Percentiles rank a stretch among this genome's conserved stretches.
These are phyloP conservation scores for Solanum verrucosum DNA, from an alignment of 257 asterid species.

Conservation along the genomic window DNA sequence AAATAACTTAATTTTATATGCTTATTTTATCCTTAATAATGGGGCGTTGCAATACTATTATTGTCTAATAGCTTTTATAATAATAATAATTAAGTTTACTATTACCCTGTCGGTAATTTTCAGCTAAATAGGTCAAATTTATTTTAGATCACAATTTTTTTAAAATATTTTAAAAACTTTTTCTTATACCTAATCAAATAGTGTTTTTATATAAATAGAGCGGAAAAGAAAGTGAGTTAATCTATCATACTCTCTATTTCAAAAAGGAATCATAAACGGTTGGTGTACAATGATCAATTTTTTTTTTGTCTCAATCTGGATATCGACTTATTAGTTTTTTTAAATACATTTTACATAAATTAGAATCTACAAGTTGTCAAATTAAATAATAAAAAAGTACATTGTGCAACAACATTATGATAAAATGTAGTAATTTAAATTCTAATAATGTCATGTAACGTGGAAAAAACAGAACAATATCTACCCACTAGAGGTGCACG, in stretches of 20 bases:
- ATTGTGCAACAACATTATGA: background rate
- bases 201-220: too few relatives aligned
- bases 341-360: background rate
- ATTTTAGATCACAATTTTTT: background rate
- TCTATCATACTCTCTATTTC: background rate
- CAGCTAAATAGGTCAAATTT: background rate
- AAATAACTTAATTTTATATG: background rate
- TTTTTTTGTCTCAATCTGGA: background rate
- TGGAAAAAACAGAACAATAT: background rate
- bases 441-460: background rate
- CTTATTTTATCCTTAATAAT: background rate
- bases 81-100: background rate
- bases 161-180: background rate
- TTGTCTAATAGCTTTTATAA: background rate
- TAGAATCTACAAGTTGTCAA: background rate
- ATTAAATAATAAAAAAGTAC: background rate
- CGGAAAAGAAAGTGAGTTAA: fast-evolving
- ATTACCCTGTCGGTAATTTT: background rate
- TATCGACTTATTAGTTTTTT: background rate
- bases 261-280: background rate
- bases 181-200: background rate
- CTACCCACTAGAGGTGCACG: background rate
- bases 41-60: background rate
- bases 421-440: background rate
- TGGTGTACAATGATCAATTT: background rate